Evolutionary conservation across 805 yeast genomes (phyloP).

Genomic region (Suhomyces xylopsoci): DNA sequence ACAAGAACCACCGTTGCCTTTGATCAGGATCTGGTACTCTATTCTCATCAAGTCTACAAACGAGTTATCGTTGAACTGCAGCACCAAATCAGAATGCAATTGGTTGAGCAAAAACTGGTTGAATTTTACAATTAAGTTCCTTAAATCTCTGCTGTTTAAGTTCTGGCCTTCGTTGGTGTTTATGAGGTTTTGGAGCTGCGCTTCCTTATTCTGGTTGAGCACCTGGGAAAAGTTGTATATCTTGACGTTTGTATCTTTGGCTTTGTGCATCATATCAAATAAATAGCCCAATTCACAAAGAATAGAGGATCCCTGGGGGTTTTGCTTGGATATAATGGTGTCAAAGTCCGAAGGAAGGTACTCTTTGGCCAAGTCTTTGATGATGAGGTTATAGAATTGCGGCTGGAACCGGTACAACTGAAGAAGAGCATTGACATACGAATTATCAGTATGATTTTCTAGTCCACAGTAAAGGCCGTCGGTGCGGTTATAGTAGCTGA

Average conservation of each 20-base stretch:
- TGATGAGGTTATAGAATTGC: constrained; percentile 62
- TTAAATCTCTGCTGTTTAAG: constrained; percentile 43
- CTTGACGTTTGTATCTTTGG: constrained; percentile 66
- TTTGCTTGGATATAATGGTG: constrained; percentile 22
- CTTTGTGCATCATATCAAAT: constrained; percentile 86
- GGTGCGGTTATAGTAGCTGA: constrained; percentile 77
- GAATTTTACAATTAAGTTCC: constrained; percentile 50
- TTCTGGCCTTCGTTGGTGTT: constrained; percentile 48
- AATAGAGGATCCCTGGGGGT: constrained; percentile 49
- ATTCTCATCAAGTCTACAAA: constrained; percentile 40
- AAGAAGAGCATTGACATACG: constrained; percentile 67
- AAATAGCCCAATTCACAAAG: constrained; percentile 83
- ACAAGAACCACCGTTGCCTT: constrained; percentile 35
- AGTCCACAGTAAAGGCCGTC: constrained; percentile 60
- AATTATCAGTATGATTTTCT: constrained; percentile 82
- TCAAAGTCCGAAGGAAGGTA: constrained; percentile 43
- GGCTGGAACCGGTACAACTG: constrained; percentile 81
- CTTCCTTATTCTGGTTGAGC: constrained; percentile 39
- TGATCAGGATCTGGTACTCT: constrained; percentile 39
- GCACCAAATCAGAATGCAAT: constrained; percentile 48
- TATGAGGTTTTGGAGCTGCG: constrained; percentile 50
- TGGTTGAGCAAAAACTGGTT: constrained; percentile 56
- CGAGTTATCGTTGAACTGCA: constrained; percentile 21
- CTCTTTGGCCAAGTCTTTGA: constrained; percentile 49
- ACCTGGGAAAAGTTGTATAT: constrained; percentile 69